Conservation (phyloP, 2,329 filamentous ascomycete genomes). For the Pseudocercospora ulei region DNA sequence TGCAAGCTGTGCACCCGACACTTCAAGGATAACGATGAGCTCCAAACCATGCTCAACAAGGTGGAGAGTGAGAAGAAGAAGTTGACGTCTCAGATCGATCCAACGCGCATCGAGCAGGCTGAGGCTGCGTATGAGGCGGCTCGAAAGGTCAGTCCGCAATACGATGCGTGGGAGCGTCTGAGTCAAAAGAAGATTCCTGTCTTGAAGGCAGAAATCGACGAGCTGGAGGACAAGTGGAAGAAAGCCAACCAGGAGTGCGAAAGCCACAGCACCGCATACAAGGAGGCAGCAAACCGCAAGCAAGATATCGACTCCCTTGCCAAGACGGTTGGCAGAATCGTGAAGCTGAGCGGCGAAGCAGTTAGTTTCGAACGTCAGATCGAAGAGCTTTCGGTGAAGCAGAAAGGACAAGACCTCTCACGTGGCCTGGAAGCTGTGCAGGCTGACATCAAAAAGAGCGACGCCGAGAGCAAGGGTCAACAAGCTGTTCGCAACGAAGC, state of each 20-base stretch:
- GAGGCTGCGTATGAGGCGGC: constrained; percentile 43
- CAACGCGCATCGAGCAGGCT: constrained; percentile 45
- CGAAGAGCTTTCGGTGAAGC: constrained; percentile 62
- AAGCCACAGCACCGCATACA: constrained; percentile 50
- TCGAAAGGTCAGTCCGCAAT: constrained; percentile 54
- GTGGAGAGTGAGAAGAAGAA: constrained; percentile 43
- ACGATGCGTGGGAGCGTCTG: constrained; percentile 65
- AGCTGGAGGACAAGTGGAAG: constrained; percentile 51
- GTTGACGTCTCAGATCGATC: constrained; percentile 15
- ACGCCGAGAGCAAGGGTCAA: constrained; percentile 56
- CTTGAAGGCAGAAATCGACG: constrained; percentile 48
- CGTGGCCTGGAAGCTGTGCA: constrained; percentile 77
- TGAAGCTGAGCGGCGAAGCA: constrained; percentile 62
- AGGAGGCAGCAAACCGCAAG: constrained; percentile 46
- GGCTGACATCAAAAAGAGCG: constrained; percentile 57
- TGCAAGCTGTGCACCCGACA: constrained; percentile 67
- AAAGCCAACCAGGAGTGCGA: constrained; percentile 54
- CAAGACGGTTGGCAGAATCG: constrained; percentile 67
- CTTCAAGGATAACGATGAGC: constrained; percentile 53
- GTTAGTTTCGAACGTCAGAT: constrained; percentile 63
- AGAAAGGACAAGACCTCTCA: constrained; percentile 55
- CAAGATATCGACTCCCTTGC: constrained; percentile 65
- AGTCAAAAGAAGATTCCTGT: constrained; percentile 59
- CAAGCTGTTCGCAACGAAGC: constrained; percentile 59
- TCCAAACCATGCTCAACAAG: constrained; percentile 55